A percentile compares a stretch with the other conserved stretches of the same genome.
These are phyloP conservation scores for Dichotomocladium elegans DNA, from an alignment of 371 early-diverging fungal genomes.

Conservation along the genomic window DNA sequence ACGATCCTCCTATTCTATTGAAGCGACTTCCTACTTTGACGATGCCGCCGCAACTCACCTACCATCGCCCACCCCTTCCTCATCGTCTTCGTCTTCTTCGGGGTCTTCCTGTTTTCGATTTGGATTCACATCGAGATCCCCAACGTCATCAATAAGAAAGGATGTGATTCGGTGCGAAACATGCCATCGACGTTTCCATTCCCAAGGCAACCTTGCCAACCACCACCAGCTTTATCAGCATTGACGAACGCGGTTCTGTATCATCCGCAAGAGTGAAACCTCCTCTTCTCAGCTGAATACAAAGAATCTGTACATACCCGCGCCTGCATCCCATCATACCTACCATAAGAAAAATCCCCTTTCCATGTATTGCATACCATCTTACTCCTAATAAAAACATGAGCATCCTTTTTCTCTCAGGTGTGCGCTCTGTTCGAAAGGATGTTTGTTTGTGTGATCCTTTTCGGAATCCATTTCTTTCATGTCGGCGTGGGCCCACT, in stretches of 20 bases:
- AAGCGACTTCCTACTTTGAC: background rate
- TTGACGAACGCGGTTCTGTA: slow-evolving; percentile 1
- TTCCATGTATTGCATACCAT: no score
- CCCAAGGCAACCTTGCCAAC: slow-evolving; percentile 31
- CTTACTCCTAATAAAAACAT: no score
- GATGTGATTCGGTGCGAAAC: slow-evolving; percentile 19
- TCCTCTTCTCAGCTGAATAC: no score
- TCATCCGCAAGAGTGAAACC: no score
- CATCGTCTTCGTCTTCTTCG: slow-evolving; percentile 6
- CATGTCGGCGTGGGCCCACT: no score
- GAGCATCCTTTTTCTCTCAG: no score
- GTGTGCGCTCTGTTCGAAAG: no score
- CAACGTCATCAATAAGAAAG: background rate
- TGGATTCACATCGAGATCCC: background rate
- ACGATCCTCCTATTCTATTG: no score
- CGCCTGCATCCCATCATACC: background rate
- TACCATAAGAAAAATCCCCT: background rate
- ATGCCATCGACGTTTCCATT: slow-evolving; percentile 39
- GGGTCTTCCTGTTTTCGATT: no score
- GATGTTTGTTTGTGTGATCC: no score
- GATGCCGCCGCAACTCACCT: background rate
- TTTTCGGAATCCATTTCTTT: no score
- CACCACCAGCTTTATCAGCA: slow-evolving; percentile 42
- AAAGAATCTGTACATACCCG: background rate
- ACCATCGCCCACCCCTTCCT: slow-evolving; percentile 7